Base-by-base conservation (phyloP, 2,329 filamentous ascomycete genomes). In the Zasmidium cellare region DNA sequence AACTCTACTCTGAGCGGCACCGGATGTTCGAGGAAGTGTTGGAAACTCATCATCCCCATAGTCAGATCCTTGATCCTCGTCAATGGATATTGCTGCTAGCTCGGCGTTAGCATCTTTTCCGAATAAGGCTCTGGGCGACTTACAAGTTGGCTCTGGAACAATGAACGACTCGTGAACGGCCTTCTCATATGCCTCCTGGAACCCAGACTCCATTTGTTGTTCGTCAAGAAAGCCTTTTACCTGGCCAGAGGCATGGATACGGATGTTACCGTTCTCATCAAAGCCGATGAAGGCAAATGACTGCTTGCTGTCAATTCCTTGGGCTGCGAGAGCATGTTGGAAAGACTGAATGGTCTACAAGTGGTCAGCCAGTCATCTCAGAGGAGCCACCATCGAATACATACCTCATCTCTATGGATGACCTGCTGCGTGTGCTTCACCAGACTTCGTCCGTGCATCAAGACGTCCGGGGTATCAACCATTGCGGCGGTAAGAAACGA, bases 241-340 rank as follows among this genome's bases (percentile, higher is more conserved):
- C 31, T 49, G 18, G 25, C 24, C 24, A 11, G 35, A 46, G 41
- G 46, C 22, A 16, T 50, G 52, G 22, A 51, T 38, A 11, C 31
- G 44, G n/a, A 53, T 31, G 20, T 57, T 50, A 50, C 51, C 55
- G 14, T 53, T 12, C 11, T 31, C 46, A 22, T 56, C 53, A 20
- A 51, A 18, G 22, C 9, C n/a, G 22, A 51, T 12, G 35, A 41
- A 41, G 16, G 22, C 19, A 16, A 49, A 56, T 25, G 53, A n/a
- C 23, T 56, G 28, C 51, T 28, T 16, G 19, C 51, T 22, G 14
- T 52, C 49, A 18, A 52, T 44, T 19, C 50, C 50, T 3, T 46
- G n/a, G 23, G 41, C 20, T 20, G 48, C 48, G 2, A 52, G 49
- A 11, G 55, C 55, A 53, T 57, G 23, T 25, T 44, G 46, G 49